A percentile compares a stretch with the other conserved stretches of the same genome.
These are phyloP conservation scores for Collybiopsis luxurians DNA, from an alignment of 768 basidiomycete genomes.

Conservation along the genomic window DNA sequence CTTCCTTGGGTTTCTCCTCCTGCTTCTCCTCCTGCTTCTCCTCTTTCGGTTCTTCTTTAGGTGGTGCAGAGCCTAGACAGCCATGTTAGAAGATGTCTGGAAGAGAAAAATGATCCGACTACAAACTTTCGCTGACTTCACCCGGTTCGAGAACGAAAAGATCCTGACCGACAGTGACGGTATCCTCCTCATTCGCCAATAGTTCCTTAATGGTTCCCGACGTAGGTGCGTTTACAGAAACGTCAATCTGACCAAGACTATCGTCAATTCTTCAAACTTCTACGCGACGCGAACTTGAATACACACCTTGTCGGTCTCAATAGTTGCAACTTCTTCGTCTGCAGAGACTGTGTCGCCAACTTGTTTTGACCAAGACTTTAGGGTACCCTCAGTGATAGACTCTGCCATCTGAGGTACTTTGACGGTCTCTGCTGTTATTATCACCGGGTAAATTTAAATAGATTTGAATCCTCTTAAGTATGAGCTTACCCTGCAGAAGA, in stretches of 20 bases:
- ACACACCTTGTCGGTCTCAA: conserved; percentile 95
- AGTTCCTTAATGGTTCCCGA: conserved; percentile 86
- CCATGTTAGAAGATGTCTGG: neutral
- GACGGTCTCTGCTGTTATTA: conserved; percentile 73
- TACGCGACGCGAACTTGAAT: too few relatives aligned
- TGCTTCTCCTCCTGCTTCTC: conserved; percentile 25
- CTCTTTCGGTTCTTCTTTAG: conserved; percentile 14
- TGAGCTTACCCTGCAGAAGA: conserved; percentile 60
- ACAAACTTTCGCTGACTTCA: conserved; percentile 51
- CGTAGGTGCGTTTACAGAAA: conserved; percentile 90
- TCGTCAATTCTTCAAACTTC: conserved; percentile 1
- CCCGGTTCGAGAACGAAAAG: conserved; percentile 89
- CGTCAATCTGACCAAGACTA: conserved; percentile 72
- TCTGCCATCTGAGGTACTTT: conserved; percentile 98
- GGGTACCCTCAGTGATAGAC: conserved; percentile 95
- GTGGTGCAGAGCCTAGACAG: neutral
- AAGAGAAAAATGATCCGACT: neutral
- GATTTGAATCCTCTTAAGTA: neutral
- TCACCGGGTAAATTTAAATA: neutral
- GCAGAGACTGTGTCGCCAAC: conserved; percentile 86
- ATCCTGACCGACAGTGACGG: conserved; percentile 93
- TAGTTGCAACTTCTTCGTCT: conserved; percentile 96
- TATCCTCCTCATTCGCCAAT: conserved; percentile 89
- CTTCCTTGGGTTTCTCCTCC: conserved; percentile 21
- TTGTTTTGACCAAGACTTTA: conserved; percentile 93